Conservation (phyloP, 495 filamentous ascomycete species). For the Pyrenula massariospora region DNA sequence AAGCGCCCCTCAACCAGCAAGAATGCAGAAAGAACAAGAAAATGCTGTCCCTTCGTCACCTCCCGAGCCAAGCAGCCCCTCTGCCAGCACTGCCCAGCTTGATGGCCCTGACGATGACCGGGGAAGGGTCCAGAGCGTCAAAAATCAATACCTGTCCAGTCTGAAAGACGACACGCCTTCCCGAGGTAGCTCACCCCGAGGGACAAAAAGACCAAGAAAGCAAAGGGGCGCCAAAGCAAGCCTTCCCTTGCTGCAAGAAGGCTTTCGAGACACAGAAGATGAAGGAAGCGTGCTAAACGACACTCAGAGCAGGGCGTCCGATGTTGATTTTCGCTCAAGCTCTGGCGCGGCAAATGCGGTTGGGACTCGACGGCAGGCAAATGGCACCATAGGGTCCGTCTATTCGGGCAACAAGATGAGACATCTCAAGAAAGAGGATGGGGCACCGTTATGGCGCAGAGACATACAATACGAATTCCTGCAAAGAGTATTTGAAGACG, state of each 20-base stretch:
- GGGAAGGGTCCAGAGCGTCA: background rate
- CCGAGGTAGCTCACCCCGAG: background rate
- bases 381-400: conserved; percentile 54
- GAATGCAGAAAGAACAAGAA: background rate
- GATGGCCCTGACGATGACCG: background rate
- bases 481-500: conserved; percentile 79
- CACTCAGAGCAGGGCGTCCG: background rate
- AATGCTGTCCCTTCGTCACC: background rate
- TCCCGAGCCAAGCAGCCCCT: background rate
- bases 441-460: conserved; percentile 89
- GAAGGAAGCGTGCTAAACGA: background rate
- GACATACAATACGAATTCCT: conserved; percentile 98
- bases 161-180: background rate
- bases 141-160: background rate
- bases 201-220: background rate
- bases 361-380: conserved; percentile 53
- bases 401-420: conserved; percentile 87
- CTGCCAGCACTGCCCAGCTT: background rate
- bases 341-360: conserved; percentile 12
- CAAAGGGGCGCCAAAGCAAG: background rate
- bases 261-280: background rate
- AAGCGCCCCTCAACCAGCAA: background rate
- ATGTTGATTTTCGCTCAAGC: background rate
- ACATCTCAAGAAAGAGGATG: conserved; percentile 95
- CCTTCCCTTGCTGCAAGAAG: background rate